Percentiles rank a stretch among this genome's conserved stretches.
phyloP scores from a whole-genome alignment of 2,329 filamentous ascomycete genomes.

The Dothideomycetes sp. region DNA sequence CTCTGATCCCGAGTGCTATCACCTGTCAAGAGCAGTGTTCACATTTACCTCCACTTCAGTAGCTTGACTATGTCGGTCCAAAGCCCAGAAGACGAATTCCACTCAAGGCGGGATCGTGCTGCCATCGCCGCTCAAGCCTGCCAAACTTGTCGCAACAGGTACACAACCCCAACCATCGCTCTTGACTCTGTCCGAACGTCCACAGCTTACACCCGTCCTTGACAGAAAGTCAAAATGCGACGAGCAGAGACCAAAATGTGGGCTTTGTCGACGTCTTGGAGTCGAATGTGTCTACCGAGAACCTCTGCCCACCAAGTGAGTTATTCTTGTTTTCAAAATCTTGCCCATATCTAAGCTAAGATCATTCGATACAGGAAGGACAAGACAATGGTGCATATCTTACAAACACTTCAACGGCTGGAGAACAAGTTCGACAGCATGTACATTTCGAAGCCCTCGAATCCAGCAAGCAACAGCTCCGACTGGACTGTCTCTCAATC shows the following conservation, averaged over 20 bases:
- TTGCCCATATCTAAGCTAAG: neutral
- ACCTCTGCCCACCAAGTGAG: conserved; percentile 54
- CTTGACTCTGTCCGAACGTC: too few relatives aligned
- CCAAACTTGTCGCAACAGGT: conserved; percentile 45
- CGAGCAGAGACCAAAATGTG: conserved; percentile 52
- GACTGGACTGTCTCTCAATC: neutral
- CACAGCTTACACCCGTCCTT: conserved; percentile 7
- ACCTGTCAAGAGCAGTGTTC: too few relatives aligned
- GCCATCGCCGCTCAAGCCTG: conserved; percentile 48
- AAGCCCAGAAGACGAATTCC: too few relatives aligned
- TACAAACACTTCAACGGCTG: conserved; percentile 46
- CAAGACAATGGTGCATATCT: conserved; percentile 52
- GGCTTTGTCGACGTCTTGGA: conserved; percentile 48
- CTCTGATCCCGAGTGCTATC: too few relatives aligned
- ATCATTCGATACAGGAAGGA: conserved; percentile 43
- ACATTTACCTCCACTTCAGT: too few relatives aligned
- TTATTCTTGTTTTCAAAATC: conserved; percentile 15
- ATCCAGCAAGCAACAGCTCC: conserved; percentile 18
- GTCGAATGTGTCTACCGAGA: conserved; percentile 53
- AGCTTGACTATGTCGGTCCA: too few relatives aligned
- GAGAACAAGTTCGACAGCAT: conserved; percentile 48
- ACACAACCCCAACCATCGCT: neutral
- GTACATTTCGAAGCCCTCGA: conserved; percentile 15
- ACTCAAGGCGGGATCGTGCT: conserved; percentile 35
- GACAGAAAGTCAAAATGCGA: conserved; percentile 56